Evolutionary conservation across 495 filamentous ascomycete genomes (phyloP).

Genomic region (Tuber calosporum): DNA sequence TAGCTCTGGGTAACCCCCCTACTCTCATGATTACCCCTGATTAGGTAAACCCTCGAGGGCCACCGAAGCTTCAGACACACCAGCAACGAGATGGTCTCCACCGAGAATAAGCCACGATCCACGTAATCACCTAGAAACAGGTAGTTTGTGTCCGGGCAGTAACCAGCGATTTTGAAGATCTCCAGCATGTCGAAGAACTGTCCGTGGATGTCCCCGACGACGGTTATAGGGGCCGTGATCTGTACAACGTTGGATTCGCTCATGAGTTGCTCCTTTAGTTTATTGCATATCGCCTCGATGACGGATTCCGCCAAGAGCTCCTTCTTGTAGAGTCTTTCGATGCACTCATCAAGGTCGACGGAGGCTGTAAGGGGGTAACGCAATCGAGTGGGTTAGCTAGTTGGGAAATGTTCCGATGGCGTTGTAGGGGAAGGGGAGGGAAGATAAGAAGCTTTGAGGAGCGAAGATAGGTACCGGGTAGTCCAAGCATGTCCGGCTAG

Average conservation of each 20-base stretch:
- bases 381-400: slow-evolving; percentile 11
- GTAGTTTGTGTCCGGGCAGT: slow-evolving; percentile 95
- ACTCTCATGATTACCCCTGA: slow-evolving; percentile 94
- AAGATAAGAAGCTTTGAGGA: slow-evolving; percentile 15
- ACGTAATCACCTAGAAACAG: slow-evolving; percentile 97
- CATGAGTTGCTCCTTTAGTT: slow-evolving; percentile 97
- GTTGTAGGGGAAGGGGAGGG: slow-evolving; percentile 1
- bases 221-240: slow-evolving; percentile 91
- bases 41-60: slow-evolving; percentile 82
- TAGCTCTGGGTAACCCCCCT: slow-evolving; percentile 97
- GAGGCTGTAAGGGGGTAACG: slow-evolving; percentile 54
- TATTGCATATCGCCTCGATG: slow-evolving; percentile 97
- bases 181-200: slow-evolving; percentile 98
- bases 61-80: slow-evolving; percentile 92
- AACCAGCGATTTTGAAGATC: slow-evolving; percentile 97
- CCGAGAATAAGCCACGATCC: slow-evolving; percentile 91
- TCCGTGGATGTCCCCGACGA: slow-evolving; percentile 96
- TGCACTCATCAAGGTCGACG: slow-evolving; percentile 97
- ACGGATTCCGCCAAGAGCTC: slow-evolving; percentile 95
- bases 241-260: slow-evolving; percentile 99
- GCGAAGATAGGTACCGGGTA: slow-evolving; percentile 60
- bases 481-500: slow-evolving; percentile 62
- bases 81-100: slow-evolving; percentile 93
- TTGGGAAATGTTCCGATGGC: slow-evolving; percentile 3
- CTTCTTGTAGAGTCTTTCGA: slow-evolving; percentile 88